phyloP scores from a whole-genome alignment of 495 filamentous ascomycete genomes.

The Chaetomium tenue region DNA sequence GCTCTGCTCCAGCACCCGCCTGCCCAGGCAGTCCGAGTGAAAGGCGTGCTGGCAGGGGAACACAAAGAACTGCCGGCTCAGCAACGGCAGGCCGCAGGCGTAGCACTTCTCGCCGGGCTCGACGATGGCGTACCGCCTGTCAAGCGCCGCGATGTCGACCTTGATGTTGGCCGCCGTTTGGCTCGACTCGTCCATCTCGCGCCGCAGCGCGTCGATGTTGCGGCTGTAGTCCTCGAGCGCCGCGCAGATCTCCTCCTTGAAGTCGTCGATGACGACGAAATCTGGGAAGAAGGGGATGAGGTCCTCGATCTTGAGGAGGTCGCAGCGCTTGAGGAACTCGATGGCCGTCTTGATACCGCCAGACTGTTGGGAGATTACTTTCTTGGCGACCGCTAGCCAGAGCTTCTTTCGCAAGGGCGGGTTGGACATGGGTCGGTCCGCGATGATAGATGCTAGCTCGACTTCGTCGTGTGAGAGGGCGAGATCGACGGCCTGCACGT shows the following conservation, averaged over 20 bases:
- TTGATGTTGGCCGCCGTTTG: slow-evolving; percentile 86
- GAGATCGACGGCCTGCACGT: slow-evolving; percentile 85
- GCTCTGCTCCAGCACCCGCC: slow-evolving; percentile 73
- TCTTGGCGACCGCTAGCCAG: slow-evolving; percentile 90
- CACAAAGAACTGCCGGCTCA: slow-evolving; percentile 92
- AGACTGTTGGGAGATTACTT: slow-evolving; percentile 82
- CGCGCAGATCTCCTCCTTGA: slow-evolving; percentile 95
- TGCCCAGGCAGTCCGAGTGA: slow-evolving; percentile 87
- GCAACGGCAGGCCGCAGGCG: slow-evolving; percentile 76
- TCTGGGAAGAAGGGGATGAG: slow-evolving; percentile 98
- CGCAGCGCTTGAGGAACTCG: slow-evolving; percentile 87
- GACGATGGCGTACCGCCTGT: slow-evolving; percentile 90
- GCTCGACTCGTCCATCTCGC: slow-evolving; percentile 93
- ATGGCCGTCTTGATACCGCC: slow-evolving; percentile 92
- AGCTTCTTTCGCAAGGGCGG: slow-evolving; percentile 83
- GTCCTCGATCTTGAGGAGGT: slow-evolving; percentile 90
- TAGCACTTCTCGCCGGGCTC: slow-evolving; percentile 94
- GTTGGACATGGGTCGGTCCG: slow-evolving; percentile 80
- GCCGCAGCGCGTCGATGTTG: slow-evolving; percentile 82
- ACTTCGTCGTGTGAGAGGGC: slow-evolving; percentile 85
- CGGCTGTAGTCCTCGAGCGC: slow-evolving; percentile 89
- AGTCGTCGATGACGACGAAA: slow-evolving; percentile 98
- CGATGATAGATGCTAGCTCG: slow-evolving; percentile 82
- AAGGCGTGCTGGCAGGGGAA: slow-evolving; percentile 98
- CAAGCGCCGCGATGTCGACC: slow-evolving; percentile 75